A percentile compares a stretch with the other conserved stretches of the same genome.
phyloP scores from a whole-genome alignment of 352 stramenopile species.

The Globisporangium recalcitrans region DNA sequence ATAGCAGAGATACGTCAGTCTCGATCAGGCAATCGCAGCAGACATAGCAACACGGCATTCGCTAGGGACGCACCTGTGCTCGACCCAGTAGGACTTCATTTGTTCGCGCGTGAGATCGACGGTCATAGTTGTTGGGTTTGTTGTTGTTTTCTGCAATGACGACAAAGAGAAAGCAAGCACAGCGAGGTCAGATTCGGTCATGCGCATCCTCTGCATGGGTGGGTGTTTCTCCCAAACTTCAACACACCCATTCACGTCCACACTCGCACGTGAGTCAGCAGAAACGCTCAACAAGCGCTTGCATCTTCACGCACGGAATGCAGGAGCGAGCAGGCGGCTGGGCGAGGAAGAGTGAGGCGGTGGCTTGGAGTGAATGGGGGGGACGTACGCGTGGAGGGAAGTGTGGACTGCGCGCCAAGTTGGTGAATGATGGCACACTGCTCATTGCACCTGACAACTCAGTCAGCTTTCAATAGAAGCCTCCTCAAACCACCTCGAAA shows the following conservation, averaged over 20 bases:
- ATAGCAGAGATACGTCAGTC: neutral
- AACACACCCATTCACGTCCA: neutral
- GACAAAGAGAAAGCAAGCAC: neutral
- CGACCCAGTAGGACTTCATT: slow-evolving; percentile 82
- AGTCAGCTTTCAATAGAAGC: neutral
- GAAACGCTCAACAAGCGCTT: neutral
- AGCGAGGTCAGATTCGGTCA: neutral
- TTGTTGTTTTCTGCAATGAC: neutral
- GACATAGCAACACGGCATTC: neutral
- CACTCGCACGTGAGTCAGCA: neutral
- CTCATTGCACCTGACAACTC: slow-evolving; percentile 2
- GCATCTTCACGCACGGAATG: neutral
- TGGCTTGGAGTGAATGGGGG: neutral
- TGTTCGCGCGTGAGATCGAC: slow-evolving; percentile 47
- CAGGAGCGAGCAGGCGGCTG: neutral
- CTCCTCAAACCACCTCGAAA: neutral
- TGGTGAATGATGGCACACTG: slow-evolving; percentile 7
- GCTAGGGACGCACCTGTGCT: slow-evolving; percentile 38
- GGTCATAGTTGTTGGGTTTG: slow-evolving; percentile 30
- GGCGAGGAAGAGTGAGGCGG: neutral
- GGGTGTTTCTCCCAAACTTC: neutral
- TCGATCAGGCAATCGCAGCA: neutral
- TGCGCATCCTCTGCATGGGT: neutral
- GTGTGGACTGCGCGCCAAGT: slow-evolving; percentile 10
- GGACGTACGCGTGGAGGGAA: slow-evolving; percentile 1